Evolutionary conservation across 2,329 filamentous ascomycete species (phyloP).

Genomic region (Cordyceps militaris): DNA sequence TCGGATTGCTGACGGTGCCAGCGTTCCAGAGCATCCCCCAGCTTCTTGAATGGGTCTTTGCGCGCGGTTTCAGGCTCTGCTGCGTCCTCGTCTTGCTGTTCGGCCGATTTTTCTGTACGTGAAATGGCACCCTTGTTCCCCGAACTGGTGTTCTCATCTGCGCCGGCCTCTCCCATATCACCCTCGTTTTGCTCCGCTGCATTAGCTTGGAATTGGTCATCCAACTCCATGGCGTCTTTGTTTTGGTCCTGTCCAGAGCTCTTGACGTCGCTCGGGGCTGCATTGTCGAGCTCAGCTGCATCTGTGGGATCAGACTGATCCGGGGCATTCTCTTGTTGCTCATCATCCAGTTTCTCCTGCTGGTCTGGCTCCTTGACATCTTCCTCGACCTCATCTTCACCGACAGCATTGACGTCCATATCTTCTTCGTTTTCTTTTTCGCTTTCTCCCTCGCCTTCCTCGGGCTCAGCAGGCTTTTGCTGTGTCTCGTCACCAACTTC

Average conservation of each 20-base stretch:
- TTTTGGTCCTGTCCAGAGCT: conserved; percentile 60
- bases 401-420: conserved; percentile 47
- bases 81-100: conserved; percentile 38
- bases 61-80: conserved; percentile 36
- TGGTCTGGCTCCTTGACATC: conserved; percentile 23
- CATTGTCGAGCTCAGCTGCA: conserved; percentile 51
- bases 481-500: conserved; percentile 30
- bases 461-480: conserved; percentile 21
- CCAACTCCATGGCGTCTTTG: conserved; percentile 54
- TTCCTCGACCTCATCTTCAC: conserved; percentile 21
- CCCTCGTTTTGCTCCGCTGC: conserved; percentile 60
- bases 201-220: conserved; percentile 53
- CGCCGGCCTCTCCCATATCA: conserved; percentile 56
- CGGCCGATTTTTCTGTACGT: conserved; percentile 38
- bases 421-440: conserved; percentile 31
- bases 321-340: conserved; percentile 40
- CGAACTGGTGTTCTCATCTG: conserved; percentile 55
- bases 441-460: conserved; percentile 32
- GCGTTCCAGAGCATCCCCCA: conserved; percentile 84
- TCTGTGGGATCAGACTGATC: conserved; percentile 5
- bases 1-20: conserved; percentile 88
- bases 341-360: conserved; percentile 24
- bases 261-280: conserved; percentile 55
- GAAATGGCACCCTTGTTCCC: conserved; percentile 56
- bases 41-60: conserved; percentile 79